Conservation (phyloP, 2,329 filamentous ascomycete species). For the Septoria linicola region DNA sequence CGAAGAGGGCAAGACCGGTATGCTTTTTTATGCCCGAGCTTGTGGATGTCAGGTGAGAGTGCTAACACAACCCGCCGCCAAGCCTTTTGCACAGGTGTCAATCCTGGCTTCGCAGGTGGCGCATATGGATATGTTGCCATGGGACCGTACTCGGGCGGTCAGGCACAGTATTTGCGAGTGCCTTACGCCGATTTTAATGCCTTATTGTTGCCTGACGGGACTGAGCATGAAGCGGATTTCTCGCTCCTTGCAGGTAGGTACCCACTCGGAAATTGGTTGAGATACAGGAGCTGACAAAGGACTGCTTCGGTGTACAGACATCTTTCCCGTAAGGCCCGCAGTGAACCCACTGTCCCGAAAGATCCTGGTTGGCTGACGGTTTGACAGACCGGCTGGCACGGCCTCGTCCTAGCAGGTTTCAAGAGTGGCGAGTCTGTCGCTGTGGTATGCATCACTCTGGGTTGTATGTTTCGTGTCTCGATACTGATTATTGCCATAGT, state of each 20-base stretch:
- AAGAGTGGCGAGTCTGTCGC: conserved; percentile 61
- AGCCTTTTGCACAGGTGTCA: conserved; percentile 64
- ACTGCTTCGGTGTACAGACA: not conserved
- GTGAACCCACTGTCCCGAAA: not conserved
- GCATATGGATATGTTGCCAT: conserved; percentile 19
- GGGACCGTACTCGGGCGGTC: conserved; percentile 55
- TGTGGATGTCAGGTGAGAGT: no score
- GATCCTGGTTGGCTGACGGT: not conserved
- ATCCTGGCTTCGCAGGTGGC: conserved; percentile 56
- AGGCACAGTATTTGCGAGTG: conserved; percentile 64
- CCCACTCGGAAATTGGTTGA: conserved; percentile 23
- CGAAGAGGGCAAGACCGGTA: conserved; percentile 58
- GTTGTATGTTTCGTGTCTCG: no score
- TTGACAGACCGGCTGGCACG: conserved; percentile 46
- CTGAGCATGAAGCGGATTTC: conserved; percentile 62
- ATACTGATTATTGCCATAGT: conserved; percentile 33
- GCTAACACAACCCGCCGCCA: not conserved
- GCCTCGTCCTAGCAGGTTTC: conserved; percentile 59
- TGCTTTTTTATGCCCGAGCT: not conserved
- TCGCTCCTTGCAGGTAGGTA: conserved; percentile 53
- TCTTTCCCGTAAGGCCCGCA: not conserved
- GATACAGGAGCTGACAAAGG: no score
- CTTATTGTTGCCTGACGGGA: conserved; percentile 60
- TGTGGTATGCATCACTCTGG: conserved; percentile 38
- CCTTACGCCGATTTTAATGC: conserved; percentile 66